Conservation (phyloP, 2,329 filamentous ascomycete genomes). For the Aureobasidium sp. region DNA sequence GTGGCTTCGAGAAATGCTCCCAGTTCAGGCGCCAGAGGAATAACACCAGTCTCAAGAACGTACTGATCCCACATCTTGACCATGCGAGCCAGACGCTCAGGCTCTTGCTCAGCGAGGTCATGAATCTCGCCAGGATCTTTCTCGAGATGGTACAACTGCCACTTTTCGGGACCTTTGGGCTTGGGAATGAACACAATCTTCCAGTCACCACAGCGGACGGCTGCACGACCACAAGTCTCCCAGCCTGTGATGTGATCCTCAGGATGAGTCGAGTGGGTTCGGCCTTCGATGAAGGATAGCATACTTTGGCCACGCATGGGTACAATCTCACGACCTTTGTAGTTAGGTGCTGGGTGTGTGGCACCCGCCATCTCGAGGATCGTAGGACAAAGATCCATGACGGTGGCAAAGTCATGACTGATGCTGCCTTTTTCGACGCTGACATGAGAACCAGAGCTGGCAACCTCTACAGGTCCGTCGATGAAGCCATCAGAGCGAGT, state of each 20-base stretch:
- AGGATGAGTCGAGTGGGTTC: conserved; percentile 36
- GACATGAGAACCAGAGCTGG: conserved; percentile 12
- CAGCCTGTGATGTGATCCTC: conserved; percentile 47
- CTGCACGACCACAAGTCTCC: conserved; percentile 47
- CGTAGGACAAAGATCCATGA: conserved; percentile 35
- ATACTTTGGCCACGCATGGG: conserved; percentile 44
- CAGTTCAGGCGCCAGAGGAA: conserved; percentile 51
- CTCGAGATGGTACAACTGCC: conserved; percentile 49
- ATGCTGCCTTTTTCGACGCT: conserved; percentile 27
- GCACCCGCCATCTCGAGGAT: conserved; percentile 41
- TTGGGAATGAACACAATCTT: conserved; percentile 51
- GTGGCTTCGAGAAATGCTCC: conserved; percentile 52
- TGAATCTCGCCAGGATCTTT: conserved; percentile 43
- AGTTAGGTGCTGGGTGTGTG: conserved; percentile 46
- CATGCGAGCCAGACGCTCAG: conserved; percentile 39
- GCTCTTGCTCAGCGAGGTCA: conserved; percentile 28
- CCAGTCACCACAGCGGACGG: conserved; percentile 48
- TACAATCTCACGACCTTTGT: conserved; percentile 42
- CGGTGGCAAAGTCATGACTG: conserved; percentile 42
- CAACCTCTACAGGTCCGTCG: conserved; percentile 38
- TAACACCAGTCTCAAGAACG: conserved; percentile 50
- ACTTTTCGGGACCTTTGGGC: conserved; percentile 46
- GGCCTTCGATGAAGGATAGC: conserved; percentile 32
- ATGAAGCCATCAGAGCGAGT: conserved; percentile 24
- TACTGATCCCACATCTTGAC: conserved; percentile 50